Evolutionary conservation across 208 protist genomes (phyloP).

Genomic region (Leptomonas pyrrhocoris): DNA sequence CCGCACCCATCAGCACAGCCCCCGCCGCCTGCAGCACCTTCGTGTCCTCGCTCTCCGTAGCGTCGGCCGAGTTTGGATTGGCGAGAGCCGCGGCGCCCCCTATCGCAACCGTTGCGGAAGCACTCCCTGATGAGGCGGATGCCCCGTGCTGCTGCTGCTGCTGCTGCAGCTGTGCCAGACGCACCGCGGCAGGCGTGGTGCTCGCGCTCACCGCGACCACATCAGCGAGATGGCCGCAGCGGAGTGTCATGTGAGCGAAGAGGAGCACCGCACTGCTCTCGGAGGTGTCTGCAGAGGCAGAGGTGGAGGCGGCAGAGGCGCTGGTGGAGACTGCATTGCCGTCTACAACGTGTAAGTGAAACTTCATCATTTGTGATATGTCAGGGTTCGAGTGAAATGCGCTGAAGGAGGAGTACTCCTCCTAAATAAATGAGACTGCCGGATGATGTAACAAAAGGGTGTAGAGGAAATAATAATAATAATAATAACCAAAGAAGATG

Average conservation of each 20-base stretch:
- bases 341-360: constrained; percentile 82
- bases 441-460: too few species aligned
- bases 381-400: too few species aligned
- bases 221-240: constrained; percentile 62
- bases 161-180: constrained; percentile 16
- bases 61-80: constrained; percentile 1
- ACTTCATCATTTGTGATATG: constrained; percentile 26
- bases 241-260: constrained; percentile 77
- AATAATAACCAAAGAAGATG: neutral
- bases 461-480: too few species aligned
- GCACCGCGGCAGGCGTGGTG: constrained; percentile 26
- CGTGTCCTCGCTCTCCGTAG: constrained; percentile 25
- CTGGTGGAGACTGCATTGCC: constrained; percentile 29
- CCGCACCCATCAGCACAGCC: constrained; percentile 9
- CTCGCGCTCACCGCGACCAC: constrained; percentile 73
- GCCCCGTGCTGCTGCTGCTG: constrained; percentile 10
- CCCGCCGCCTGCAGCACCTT: constrained; percentile 21
- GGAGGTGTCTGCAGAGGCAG: neutral
- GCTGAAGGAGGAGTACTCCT: too few species aligned
- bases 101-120: neutral
- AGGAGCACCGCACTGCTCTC: constrained; percentile 45
- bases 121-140: neutral
- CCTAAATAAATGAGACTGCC: too few species aligned
- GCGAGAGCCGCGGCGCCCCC: constrained; percentile 1
- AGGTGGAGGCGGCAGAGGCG: neutral